Conservation (phyloP, 768 basidiomycete genomes). For the Mycena floridula region DNA sequence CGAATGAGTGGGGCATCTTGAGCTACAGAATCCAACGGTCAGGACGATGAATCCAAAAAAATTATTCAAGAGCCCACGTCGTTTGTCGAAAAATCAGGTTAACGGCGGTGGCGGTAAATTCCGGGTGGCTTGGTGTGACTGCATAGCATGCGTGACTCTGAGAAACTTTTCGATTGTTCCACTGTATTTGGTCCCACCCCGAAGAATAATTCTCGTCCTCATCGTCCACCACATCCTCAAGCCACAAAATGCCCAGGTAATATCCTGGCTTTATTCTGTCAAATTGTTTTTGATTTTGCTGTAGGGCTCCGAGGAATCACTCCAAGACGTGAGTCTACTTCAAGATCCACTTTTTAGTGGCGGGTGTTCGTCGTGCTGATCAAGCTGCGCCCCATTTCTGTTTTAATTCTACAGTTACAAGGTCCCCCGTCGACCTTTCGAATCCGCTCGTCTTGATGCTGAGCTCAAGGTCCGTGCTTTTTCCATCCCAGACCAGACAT, state of each 20-base stretch:
- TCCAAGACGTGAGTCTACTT: constrained; percentile 85
- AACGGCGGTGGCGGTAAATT: constrained; percentile 30
- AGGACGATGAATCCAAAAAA: constrained; percentile 11
- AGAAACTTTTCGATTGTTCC: constrained; percentile 29
- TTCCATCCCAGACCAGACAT: background rate
- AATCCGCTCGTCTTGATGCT: constrained; percentile 96
- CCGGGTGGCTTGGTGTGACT: constrained; percentile 67
- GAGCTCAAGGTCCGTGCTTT: constrained; percentile 81
- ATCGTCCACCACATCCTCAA: constrained; percentile 43
- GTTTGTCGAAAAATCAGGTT: background rate
- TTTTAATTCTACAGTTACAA: constrained; percentile 77
- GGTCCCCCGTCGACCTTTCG: constrained; percentile 96
- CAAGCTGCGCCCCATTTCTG: constrained; percentile 56
- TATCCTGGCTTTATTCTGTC: constrained; percentile 18
- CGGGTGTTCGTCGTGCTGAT: constrained; percentile 65
- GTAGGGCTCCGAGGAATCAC: constrained; percentile 87
- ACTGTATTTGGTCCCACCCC: constrained; percentile 23
- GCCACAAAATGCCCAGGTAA: constrained; percentile 82
- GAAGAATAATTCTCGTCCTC: constrained; percentile 11
- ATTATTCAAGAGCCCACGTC: background rate
- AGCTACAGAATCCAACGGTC: constrained; percentile 29
- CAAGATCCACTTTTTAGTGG: constrained; percentile 62
- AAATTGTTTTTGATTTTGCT: constrained; percentile 12
- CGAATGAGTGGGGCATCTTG: constrained; percentile 99
- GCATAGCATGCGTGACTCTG: constrained; percentile 50